These are phyloP conservation scores for Leccinellum luteum DNA, from an alignment of 768 basidiomycete genomes.

Conservation along the genomic window DNA sequence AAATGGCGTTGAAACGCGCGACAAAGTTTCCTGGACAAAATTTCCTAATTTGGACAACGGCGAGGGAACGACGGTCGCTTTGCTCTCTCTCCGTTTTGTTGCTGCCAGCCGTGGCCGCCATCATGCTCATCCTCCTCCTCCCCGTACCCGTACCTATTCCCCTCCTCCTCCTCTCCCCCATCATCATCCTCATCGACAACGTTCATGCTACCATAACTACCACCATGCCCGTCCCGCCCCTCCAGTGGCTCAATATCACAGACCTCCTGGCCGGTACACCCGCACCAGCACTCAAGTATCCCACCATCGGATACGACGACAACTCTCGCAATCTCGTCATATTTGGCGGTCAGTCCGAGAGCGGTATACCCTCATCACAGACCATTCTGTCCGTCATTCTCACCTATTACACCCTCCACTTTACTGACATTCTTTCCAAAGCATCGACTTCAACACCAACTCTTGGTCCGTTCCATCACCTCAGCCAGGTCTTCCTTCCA, in stretches of 20 bases:
- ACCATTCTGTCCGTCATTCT: constrained; percentile 60
- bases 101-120: background rate
- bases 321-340: constrained; percentile 57
- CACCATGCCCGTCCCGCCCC: constrained; percentile 41
- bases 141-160: constrained; percentile 4
- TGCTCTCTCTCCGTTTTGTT: constrained; percentile 15
- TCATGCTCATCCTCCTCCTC: background rate
- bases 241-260: constrained; percentile 69
- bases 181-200: too few relatives aligned
- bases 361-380: constrained; percentile 57
- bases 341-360: constrained; percentile 73
- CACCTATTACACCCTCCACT: background rate
- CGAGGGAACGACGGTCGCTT: constrained; percentile 10
- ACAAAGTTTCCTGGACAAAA: background rate
- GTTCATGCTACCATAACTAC: constrained; percentile 42
- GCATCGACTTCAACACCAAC: constrained; percentile 60
- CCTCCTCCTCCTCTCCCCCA: constrained; percentile 9
- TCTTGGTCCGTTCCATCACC: constrained; percentile 60
- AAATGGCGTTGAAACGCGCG: background rate
- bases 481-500: constrained; percentile 44
- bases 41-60: constrained; percentile 11
- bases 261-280: constrained; percentile 50
- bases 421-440: constrained; percentile 24
- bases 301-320: constrained; percentile 59
- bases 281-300: constrained; percentile 63